A percentile compares a stretch with the other conserved stretches of the same genome.
Conservation (phyloP, 2,329 filamentous ascomycete genomes). For the Tolypocladium endophyticum region DNA sequence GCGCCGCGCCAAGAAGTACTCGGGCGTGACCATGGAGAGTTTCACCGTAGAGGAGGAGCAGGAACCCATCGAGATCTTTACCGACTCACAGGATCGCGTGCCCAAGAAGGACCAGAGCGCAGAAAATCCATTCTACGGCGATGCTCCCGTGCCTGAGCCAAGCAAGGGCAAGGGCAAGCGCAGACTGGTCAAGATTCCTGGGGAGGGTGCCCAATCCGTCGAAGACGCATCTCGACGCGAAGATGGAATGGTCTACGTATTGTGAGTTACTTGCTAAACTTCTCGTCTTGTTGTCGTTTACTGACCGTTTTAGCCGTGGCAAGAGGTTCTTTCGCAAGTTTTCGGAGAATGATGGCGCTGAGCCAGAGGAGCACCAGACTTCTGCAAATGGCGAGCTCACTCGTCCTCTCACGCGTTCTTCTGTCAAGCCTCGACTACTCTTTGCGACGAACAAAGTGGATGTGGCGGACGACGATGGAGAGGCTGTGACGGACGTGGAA, state of each 20-base stretch:
- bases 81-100: constrained; percentile 68
- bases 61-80: constrained; percentile 60
- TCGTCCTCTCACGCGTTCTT: constrained; percentile 51
- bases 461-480: constrained; percentile 43
- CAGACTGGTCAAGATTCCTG: constrained; percentile 42
- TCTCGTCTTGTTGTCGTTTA: constrained; percentile 1
- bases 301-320: constrained; percentile 49
- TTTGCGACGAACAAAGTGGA: constrained; percentile 46
- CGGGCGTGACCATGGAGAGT: constrained; percentile 43
- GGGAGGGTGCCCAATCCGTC: constrained; percentile 47
- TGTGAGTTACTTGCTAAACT: constrained; percentile 45
- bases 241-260: constrained; percentile 66
- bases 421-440: constrained; percentile 61
- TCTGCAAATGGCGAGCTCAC: constrained; percentile 23
- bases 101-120: constrained; percentile 55
- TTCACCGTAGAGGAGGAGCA: constrained; percentile 47
- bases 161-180: constrained; percentile 43
- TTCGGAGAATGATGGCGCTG: constrained; percentile 25
- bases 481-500: constrained; percentile 49
- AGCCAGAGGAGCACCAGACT: constrained; percentile 16
- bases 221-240: constrained; percentile 53
- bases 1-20: constrained; percentile 46
- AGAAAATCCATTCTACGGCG: constrained; percentile 63
- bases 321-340: constrained; percentile 70
- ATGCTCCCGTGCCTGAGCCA: constrained; percentile 26